phyloP scores from a whole-genome alignment of 225 moss, liverwort and hornwort genomes.

The Rhytidiadelphus loreus region DNA sequence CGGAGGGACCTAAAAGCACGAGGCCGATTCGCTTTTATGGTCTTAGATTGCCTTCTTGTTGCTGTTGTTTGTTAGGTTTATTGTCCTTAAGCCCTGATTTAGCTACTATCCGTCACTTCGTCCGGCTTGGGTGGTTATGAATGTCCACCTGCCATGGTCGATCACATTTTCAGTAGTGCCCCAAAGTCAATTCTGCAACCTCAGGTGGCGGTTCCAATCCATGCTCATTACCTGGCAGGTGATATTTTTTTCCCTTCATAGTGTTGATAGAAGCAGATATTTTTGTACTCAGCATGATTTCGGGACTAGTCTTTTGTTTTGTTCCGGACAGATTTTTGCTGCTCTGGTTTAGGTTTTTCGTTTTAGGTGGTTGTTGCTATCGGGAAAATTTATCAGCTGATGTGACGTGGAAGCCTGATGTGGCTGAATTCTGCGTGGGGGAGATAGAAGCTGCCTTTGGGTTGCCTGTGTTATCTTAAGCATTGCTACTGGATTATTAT shows the following conservation, averaged over 20 bases:
- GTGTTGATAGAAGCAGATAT: not conserved
- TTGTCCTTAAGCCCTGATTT: not conserved
- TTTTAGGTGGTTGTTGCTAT: not conserved
- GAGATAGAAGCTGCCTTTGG: not conserved
- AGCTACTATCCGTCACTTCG: not conserved
- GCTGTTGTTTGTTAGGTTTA: slow-evolving; percentile 2
- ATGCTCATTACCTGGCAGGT: not conserved
- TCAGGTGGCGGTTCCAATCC: not conserved
- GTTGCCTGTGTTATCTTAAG: not conserved
- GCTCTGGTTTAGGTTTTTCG: not conserved
- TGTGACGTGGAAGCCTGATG: not conserved
- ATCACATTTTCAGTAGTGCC: not conserved
- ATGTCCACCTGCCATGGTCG: not conserved
- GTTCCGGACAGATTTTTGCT: not conserved
- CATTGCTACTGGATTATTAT: not conserved
- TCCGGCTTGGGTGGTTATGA: slow-evolving; percentile 1
- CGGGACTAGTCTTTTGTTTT: not conserved
- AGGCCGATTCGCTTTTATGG: not conserved
- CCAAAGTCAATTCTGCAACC: not conserved
- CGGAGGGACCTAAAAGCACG: not conserved
- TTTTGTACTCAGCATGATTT: not conserved
- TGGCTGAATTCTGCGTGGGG: not conserved
- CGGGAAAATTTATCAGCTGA: not conserved
- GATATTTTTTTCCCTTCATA: not conserved
- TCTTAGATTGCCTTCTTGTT: not conserved